A percentile compares a stretch with the other conserved stretches of the same genome.
These are phyloP conservation scores for Xylaria sp. DNA, from an alignment of 2,329 filamentous ascomycete genomes.

Conservation along the genomic window DNA sequence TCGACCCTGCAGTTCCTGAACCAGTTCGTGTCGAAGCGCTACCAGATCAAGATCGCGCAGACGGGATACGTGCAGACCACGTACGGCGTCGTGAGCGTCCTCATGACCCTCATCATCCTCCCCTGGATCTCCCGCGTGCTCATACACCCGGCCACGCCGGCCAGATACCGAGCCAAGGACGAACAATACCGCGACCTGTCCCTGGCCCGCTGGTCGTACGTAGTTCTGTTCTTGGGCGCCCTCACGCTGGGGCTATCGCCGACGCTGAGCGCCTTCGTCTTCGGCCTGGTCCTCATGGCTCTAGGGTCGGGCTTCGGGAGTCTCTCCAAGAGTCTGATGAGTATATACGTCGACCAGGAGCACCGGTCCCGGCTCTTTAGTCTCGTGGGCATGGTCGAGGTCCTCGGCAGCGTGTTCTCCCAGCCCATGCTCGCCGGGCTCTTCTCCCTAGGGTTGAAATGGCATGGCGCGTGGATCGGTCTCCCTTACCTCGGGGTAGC, in stretches of 20 bases:
- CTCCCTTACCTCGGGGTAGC: slow-evolving; percentile 47
- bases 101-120: slow-evolving; percentile 45
- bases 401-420: slow-evolving; percentile 46
- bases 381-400: slow-evolving; percentile 47
- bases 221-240: slow-evolving; percentile 40
- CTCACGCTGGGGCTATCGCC: slow-evolving; percentile 44
- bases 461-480: slow-evolving; percentile 46
- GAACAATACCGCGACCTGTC: slow-evolving; percentile 46
- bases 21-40: slow-evolving; percentile 49
- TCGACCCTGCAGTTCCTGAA: slow-evolving; percentile 44
- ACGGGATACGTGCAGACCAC: slow-evolving; percentile 49
- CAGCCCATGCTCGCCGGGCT: slow-evolving; percentile 47
- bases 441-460: slow-evolving; percentile 47
- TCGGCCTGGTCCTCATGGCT: slow-evolving; percentile 46
- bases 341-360: slow-evolving; percentile 45
- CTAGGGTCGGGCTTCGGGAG: slow-evolving; percentile 46
- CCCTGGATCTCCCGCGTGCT: slow-evolving; percentile 43
- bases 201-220: slow-evolving; percentile 45
- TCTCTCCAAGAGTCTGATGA: slow-evolving; percentile 47
- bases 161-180: slow-evolving; percentile 35
- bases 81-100: slow-evolving; percentile 44
- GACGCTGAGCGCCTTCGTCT: slow-evolving; percentile 42
- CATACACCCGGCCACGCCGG: slow-evolving; percentile 38
- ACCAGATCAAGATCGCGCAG: slow-evolving; percentile 43
- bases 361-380: slow-evolving; percentile 49